Conservation (phyloP, 306 rosid genomes). For the Vigna angularis region DNA sequence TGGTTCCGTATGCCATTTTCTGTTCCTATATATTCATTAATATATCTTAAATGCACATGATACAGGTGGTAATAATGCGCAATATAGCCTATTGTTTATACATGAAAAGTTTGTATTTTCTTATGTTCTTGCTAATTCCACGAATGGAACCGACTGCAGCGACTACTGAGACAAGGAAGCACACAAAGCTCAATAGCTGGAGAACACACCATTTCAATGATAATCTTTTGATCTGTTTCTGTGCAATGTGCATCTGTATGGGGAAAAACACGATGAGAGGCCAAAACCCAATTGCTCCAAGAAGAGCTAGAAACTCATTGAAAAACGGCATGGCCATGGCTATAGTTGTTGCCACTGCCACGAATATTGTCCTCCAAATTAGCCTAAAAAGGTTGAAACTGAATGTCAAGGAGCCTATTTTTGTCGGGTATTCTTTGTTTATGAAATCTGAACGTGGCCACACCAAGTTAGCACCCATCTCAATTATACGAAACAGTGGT, state of each 20-base stretch:
- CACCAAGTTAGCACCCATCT: slow-evolving; percentile 49
- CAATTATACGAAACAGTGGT: slow-evolving; percentile 57
- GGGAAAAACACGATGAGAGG: slow-evolving; percentile 68
- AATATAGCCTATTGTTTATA: slow-evolving; percentile 42
- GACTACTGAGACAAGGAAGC: slow-evolving; percentile 55
- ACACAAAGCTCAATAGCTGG: slow-evolving; percentile 54
- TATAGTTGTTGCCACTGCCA: slow-evolving; percentile 39
- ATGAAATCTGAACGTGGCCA: slow-evolving; percentile 65
- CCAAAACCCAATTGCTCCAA: slow-evolving; percentile 77
- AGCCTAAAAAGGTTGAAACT: slow-evolving; percentile 59
- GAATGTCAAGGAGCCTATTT: slow-evolving; percentile 29
- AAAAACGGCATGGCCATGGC: slow-evolving; percentile 68
- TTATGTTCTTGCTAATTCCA: slow-evolving; percentile 55
- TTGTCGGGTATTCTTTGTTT: slow-evolving; percentile 40
- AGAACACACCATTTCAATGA: slow-evolving; percentile 56
- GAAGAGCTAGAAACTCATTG: slow-evolving; percentile 65
- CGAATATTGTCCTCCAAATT: slow-evolving; percentile 66
- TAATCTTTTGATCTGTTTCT: slow-evolving; percentile 42
- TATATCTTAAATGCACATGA: not conserved
- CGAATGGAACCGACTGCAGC: slow-evolving; percentile 57
- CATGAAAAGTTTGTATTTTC: slow-evolving; percentile 56
- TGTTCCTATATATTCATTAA: not conserved
- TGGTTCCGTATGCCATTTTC: not conserved
- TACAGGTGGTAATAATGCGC: not conserved
- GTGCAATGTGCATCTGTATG: slow-evolving; percentile 66